These are phyloP conservation scores for Leavenworthia alabamica DNA, from an alignment of 345 rosid genomes.

Conservation along the genomic window DNA sequence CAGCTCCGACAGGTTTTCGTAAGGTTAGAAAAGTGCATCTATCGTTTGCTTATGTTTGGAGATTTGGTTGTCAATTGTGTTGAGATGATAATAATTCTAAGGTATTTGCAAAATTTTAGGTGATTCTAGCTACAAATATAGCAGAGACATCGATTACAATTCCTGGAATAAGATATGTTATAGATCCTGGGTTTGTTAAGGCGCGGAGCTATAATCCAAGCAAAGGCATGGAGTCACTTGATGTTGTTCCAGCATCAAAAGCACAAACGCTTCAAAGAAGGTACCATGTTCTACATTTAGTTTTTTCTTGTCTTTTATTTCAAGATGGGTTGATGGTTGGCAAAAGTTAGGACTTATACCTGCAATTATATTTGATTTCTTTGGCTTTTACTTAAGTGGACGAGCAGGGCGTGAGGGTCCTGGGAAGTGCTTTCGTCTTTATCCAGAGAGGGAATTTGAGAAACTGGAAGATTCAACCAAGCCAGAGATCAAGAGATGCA, in stretches of 20 bases:
- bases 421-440: conserved; percentile 91
- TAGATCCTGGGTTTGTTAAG: conserved; percentile 91
- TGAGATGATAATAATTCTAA: neutral
- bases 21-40: conserved; percentile 44
- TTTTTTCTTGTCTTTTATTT: neutral
- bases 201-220: conserved; percentile 73
- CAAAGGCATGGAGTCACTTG: conserved; percentile 83
- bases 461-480: conserved; percentile 83
- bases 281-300: conserved; percentile 34
- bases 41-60: neutral
- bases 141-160: conserved; percentile 96
- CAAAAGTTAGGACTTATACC: neutral
- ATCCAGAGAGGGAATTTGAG: conserved; percentile 81
- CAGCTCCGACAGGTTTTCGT: conserved; percentile 65
- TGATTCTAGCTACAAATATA: conserved; percentile 87
- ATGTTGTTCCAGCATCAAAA: conserved; percentile 70
- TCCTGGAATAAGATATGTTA: conserved; percentile 86
- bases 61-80: neutral
- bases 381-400: conserved; percentile 52
- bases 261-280: conserved; percentile 91
- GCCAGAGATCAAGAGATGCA: conserved; percentile 92
- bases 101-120: conserved; percentile 33
- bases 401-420: conserved; percentile 97
- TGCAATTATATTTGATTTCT: neutral
- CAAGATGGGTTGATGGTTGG: conserved; percentile 11